Base-by-base conservation (phyloP, 1,284 basidiomycete species). In the Apiotrichum gamsii region DNA sequence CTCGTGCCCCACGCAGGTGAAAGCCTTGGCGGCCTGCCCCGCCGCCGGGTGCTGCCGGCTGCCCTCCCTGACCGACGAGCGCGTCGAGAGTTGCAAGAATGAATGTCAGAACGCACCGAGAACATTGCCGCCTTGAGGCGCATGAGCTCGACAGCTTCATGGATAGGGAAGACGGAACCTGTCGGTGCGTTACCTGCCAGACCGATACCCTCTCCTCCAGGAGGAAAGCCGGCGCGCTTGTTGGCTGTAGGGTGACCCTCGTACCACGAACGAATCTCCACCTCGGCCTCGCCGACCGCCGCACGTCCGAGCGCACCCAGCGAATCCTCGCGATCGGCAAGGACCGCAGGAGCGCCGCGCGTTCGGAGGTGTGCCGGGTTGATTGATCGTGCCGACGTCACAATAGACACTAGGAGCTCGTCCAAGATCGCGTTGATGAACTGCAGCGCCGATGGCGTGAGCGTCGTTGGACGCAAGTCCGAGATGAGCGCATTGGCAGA, bases 401-500 rank as follows among this genome's bases (percentile, higher is more conserved):
- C 76, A 49, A 90, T 78, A 47, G 76, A 80, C 70, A 82, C 79
- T 47, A 96, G 76, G 51, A 94, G 78, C 72, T 95, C 91, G 72
- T 95, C 90, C 52, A 95, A 80, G 38, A 91, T 74, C 54, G 82
- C 79, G 69, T 95, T 94, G 74, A 94, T 80, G 51, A 81, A 78
- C 48, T 74, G 75, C 42, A 94, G 80, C 15, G 87, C 83, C 35
- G 87, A 81, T 15, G 77, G 65, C 50, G 82, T 81, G 67, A 93
- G 80, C 64, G 82, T 84, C 54, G 87, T 90, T n/a, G 88, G 88
- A 24, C 89, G 82, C 49, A 90, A 81, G 61, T 93, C 89, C 47
- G 87, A 90, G 43, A 95, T 82, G 62, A 93, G 84, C 50, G 88
- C 81, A 72, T 93, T 86, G 46, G 89, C 88, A 36, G 86, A 87